Percentiles rank a stretch among this genome's conserved stretches.
phyloP scores from a whole-genome alignment of 768 basidiomycete genomes.

The Clitopilus hobsonii region DNA sequence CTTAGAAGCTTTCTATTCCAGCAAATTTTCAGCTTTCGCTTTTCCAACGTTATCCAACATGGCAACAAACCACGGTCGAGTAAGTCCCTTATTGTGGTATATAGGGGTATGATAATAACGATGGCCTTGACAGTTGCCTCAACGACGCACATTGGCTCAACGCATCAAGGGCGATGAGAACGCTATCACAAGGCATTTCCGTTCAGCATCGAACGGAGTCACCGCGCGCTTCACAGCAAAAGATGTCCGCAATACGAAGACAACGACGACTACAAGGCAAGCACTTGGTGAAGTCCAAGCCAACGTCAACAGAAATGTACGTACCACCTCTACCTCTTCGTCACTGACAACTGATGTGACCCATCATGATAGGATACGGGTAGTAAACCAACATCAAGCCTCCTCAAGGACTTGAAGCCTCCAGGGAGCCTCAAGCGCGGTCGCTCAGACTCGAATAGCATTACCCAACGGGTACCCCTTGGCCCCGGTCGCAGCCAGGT shows the following conservation, averaged over 20 bases:
- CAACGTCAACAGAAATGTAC: constrained; percentile 74
- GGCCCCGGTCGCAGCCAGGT: constrained; percentile 51
- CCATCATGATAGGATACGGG: constrained; percentile 36
- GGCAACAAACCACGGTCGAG: constrained; percentile 60
- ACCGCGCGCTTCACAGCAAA: constrained; percentile 48
- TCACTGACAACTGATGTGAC: constrained; percentile 13
- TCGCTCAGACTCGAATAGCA: constrained; percentile 58
- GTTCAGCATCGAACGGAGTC: constrained; percentile 50
- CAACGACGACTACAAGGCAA: constrained; percentile 50
- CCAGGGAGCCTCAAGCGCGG: constrained; percentile 49
- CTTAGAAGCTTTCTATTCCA: constrained; percentile 6
- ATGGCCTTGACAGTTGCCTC: constrained; percentile 44
- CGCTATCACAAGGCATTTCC: constrained; percentile 60
- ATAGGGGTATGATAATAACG: constrained; percentile 9
- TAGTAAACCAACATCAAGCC: constrained; percentile 28
- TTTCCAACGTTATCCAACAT: constrained; percentile 31
- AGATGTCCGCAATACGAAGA: constrained; percentile 48
- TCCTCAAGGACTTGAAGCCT: neutral
- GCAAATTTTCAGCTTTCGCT: constrained; percentile 12
- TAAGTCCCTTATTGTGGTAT: constrained; percentile 27
- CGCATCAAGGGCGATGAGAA: constrained; percentile 78
- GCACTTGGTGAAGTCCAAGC: constrained; percentile 79
- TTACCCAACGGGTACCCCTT: constrained; percentile 67
- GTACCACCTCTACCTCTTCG: constrained; percentile 14
- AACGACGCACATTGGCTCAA: constrained; percentile 63